Conservation (phyloP, 495 filamentous ascomycete species). For the Immersiella caudata region DNA sequence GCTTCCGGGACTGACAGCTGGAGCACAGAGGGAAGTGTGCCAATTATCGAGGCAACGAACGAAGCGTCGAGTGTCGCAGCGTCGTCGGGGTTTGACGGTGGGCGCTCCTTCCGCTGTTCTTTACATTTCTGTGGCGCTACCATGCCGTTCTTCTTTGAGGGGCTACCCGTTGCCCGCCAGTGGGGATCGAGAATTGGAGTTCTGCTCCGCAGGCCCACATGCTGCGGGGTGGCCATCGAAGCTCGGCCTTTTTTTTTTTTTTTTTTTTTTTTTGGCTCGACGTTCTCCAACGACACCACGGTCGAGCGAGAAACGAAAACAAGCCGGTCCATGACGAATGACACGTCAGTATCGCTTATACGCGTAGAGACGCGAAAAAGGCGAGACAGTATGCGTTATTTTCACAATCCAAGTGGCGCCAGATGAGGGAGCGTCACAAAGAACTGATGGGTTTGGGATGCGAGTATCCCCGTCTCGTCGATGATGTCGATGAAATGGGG, state of each 20-base stretch:
- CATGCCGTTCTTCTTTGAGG: not conserved
- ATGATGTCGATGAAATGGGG: conserved; percentile 17
- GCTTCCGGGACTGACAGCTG: not conserved
- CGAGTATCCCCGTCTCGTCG: conserved; percentile 3
- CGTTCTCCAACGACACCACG: not conserved
- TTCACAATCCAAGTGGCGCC: not conserved
- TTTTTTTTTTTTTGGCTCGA: not conserved
- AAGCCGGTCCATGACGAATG: not conserved
- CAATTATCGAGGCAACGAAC: not conserved
- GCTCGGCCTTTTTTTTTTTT: conserved; percentile 4
- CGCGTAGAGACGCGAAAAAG: not conserved
- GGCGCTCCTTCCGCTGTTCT: not conserved
- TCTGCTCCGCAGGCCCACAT: conserved; percentile 5
- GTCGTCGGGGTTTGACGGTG: not conserved
- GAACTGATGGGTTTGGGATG: not conserved
- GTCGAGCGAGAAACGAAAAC: not conserved
- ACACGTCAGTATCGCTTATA: conserved; percentile 7
- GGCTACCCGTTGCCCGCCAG: not conserved
- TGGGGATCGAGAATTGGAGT: conserved; percentile 4
- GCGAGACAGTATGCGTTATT: conserved; percentile 6
- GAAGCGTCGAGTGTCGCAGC: not conserved
- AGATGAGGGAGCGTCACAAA: not conserved
- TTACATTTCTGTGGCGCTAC: not conserved
- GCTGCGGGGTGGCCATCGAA: conserved; percentile 3
- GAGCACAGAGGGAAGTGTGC: not conserved